A percentile compares a stretch with the other conserved stretches of the same genome.
Evolutionary conservation across 352 stramenopile genomes (phyloP).

Genomic region (Phytophthora hibernalis): DNA sequence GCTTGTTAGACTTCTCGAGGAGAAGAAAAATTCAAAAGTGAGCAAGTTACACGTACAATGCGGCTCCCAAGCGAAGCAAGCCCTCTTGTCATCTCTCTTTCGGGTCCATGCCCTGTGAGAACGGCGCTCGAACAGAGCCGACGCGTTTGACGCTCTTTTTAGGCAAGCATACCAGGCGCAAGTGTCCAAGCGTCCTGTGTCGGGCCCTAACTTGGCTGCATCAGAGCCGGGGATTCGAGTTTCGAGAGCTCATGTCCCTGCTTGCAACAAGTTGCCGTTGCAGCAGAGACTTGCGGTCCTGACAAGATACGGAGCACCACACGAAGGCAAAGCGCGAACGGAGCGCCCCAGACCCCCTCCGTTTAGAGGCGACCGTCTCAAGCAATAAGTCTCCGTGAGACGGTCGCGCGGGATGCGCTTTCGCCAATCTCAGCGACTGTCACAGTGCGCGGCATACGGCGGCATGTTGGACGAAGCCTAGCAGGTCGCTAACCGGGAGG

Average conservation of each 20-base stretch:
- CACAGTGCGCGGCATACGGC: constrained; percentile 13
- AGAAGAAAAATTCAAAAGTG: constrained; percentile 40
- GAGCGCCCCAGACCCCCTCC: constrained; percentile 11
- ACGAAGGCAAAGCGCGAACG: constrained; percentile 19
- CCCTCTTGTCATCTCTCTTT: too few species aligned
- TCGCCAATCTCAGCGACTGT: constrained; percentile 31
- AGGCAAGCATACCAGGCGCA: constrained; percentile 21
- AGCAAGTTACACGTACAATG: constrained; percentile 32
- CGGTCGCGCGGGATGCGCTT: constrained; percentile 12
- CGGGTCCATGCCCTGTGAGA: constrained; percentile 25
- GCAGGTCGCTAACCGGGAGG: background rate
- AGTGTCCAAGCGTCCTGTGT: constrained; percentile 20
- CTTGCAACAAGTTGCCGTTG: constrained; percentile 36
- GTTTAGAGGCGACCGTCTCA: constrained; percentile 38
- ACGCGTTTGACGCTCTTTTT: constrained; percentile 28
- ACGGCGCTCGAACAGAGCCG: constrained; percentile 22
- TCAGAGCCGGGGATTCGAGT: constrained; percentile 4
- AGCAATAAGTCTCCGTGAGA: background rate
- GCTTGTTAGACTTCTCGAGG: constrained; percentile 26
- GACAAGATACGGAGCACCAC: constrained; percentile 38
- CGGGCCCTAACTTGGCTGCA: constrained; percentile 15
- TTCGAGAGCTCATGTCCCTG: constrained; percentile 36
- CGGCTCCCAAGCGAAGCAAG: constrained; percentile 17
- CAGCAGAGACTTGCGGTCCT: constrained; percentile 25
- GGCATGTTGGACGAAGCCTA: constrained; percentile 4